Conservation (phyloP, 176 grass and related monocot species). For the Triticum urartu region DNA sequence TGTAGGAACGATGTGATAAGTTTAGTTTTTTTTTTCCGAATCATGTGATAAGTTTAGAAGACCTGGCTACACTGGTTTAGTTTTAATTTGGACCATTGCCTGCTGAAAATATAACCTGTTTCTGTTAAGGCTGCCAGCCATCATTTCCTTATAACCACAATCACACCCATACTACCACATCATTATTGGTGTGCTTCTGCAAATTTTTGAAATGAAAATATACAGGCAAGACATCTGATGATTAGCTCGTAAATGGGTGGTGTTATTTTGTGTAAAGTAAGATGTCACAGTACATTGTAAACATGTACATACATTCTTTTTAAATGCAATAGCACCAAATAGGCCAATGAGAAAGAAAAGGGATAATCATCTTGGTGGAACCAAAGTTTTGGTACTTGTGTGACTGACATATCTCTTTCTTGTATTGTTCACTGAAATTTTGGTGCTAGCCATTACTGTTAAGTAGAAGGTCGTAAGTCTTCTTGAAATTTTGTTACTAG, state of each 20-base stretch:
- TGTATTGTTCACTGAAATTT: constrained; percentile 5
- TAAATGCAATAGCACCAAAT: constrained; percentile 11
- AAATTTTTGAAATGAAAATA: not conserved
- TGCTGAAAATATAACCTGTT: constrained; percentile 4
- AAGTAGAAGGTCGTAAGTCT: not conserved
- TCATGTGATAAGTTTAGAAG: not conserved
- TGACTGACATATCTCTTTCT: constrained; percentile 6
- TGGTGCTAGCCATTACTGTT: not conserved
- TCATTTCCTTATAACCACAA: not conserved
- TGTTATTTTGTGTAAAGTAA: constrained; percentile 9
- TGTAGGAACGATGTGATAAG: not conserved
- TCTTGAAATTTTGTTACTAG: not conserved
- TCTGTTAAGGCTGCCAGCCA: not conserved
- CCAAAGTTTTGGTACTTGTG: constrained; percentile 18
- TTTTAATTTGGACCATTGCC: constrained; percentile 7
- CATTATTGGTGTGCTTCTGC: constrained; percentile 10
- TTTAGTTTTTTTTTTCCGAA: not conserved
- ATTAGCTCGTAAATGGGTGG: not conserved
- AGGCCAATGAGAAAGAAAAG: not conserved
- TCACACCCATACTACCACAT: not conserved
- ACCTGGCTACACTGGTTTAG: not conserved
- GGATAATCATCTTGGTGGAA: not conserved
- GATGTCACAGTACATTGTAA: not conserved
- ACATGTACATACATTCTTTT: not conserved
- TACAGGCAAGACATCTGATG: not conserved